Base-by-base conservation (phyloP, 208 protist genomes). In the Wallacemonas sp. region DNA sequence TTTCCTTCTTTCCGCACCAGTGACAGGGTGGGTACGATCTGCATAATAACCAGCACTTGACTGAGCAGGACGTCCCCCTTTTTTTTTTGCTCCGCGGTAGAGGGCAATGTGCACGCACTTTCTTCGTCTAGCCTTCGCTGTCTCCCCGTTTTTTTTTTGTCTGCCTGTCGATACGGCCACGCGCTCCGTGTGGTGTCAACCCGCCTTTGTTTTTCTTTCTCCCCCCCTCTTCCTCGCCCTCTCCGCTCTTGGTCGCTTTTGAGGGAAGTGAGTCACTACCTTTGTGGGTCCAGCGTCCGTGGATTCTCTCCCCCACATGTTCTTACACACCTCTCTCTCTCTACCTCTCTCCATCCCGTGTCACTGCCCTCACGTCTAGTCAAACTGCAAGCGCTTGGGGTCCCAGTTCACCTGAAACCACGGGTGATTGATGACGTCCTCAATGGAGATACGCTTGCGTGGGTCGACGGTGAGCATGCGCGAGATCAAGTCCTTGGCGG, bases 371-470 rank as follows among this genome's bases (percentile, higher is more conserved):
- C n/a, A n/a, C n/a, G n/a, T n/a, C n/a, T 19, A 37, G 13, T 57
- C 50, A 19, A 57, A n/a, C 17, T 67, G 32, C 13, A 89, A 70
- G 34, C 78, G 9, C 52, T 54, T 73, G 26, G 74, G 80, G 54
- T 96, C 76, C 83, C 85, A 94, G 50, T 78, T 79, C 22, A 81
- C 66, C 27, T 73, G 63, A 72, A 98, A 97, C 95, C 95, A 98
- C 19, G 68, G 77, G 54, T 97, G 83, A 10, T 76, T 55, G 41
- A 94, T 95, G 48, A 98, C 81, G 34, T 97, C 79, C 24, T 92
- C 89, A 32, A 98, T 71, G 6, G 89, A 92, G 32, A 92, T 85
- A 27, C 97, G 81, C 67, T 94, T 84, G 1, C 39, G 50, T 6
- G 94, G 95, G 59, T 97, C 88, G 22, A 92, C 79, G 5, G 81